Evolutionary conservation across 257 asterid species (phyloP), one percentile per base, ranked within the genome.

Genomic region (Solanum microdontum): DNA sequence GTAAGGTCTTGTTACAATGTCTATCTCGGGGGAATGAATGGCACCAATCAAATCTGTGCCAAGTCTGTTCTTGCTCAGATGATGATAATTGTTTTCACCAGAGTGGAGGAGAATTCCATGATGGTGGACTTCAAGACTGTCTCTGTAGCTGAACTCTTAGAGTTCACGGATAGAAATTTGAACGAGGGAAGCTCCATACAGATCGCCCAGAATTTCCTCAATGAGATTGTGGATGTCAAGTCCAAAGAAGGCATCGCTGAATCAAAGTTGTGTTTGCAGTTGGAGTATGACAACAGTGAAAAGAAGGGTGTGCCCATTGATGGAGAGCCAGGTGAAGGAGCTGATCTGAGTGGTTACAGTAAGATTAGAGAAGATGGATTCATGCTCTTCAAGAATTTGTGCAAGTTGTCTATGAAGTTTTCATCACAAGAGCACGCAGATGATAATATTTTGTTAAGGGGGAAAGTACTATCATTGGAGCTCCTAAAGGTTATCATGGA

Each of bases 41-140:
- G 99, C 55, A 97, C 99, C 92, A 96, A 96, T 92, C 99, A 97
- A 95, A 96, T 97, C 93, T 97, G 99, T 90, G 99, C 99, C 5
- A 97, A 97, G 93, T 90, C 98, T 33, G 97, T 96, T 86, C 97
- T 97, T 79, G 98, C 99, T 13, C 99, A 97, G 92, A 97, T 96
- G 98, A 95, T 96, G 98, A 84, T 97, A 88, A 92, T 96, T 89
- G 91, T 96, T 83, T 97, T 96, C 95, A 89, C 98, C 87, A 91
- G 99, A 88, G 97, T 90, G 11, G 98, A 95, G 92, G 94, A 93
- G 87, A 92, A 95, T 87, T 92, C 96, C 87, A 88, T 91, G 94
- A 84, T 84, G 19, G 94, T 92, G 62, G 88, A 92, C 79, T 90
- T 96, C 87, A 93, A 90, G 90, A 93, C 92, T 73, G 96, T 93